Base-by-base conservation (phyloP, 106 monocot species). In the Phalaenopsis equestris region DNA sequence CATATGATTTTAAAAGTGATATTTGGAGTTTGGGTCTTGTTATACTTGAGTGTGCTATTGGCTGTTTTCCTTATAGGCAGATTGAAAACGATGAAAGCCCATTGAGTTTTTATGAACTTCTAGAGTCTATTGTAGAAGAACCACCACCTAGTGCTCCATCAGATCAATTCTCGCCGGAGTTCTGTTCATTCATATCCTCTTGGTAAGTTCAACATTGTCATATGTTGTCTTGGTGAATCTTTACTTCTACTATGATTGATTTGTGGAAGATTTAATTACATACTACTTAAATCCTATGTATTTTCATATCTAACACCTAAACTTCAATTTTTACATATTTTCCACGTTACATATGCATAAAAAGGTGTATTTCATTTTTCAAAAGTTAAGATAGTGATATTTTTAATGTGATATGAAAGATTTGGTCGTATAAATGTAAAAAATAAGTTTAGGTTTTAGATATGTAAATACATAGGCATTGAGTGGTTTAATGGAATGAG, bases 111-210 rank as follows among this genome's bases (percentile, higher is more conserved):
- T 98, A 94, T 86, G 98, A 98, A 78, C 90, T 98, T 86, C 80
- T 94, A 73, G 89, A 98, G 47, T 86, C 94, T 41, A 92, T 98
- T 75, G 98, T 94, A n/a, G 94, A 92, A 10, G 92, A 94, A 56
- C 92, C 94, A 52, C 87, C 94, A 73, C 94, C 98, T 46, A 86
- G 87, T 82, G 98, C 92, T 19, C 98, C 98, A 14, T 14, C 89
- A 38, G 98, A 98, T 86, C 98, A 98, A 77, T 98, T 98, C 77
- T 98, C 98, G 9, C 98, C 98, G 46, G 98, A 98, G 84, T 91
- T 98, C 38, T 98, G 98, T 87, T 92, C 94, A 49, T 98, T 98
- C 82, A 92, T 98, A 80, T 92, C 97, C 77, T 83, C 90, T 55
- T 94, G 97, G 97, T 98, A 93, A 82, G 76, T 39, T 41, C 21